A percentile compares a stretch with the other conserved stretches of the same genome.
Conservation (phyloP, 2,329 filamentous ascomycete species). For the Nannizziopsis barbatae region DNA sequence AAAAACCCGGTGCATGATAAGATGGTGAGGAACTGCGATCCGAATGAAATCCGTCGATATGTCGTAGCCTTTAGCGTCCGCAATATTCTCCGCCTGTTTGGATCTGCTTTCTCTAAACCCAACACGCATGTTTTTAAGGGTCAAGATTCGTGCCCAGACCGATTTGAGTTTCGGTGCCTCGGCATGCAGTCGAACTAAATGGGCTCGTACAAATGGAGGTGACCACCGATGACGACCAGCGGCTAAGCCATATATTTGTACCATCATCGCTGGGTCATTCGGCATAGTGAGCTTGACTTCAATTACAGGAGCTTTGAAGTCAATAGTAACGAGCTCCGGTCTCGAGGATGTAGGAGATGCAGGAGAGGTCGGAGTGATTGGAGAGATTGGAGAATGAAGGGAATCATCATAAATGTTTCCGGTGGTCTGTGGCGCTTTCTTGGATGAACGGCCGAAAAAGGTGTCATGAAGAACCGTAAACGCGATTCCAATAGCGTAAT, state of each 20-base stretch:
- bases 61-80: constrained; percentile 74
- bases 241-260: constrained; percentile 75
- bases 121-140: constrained; percentile 66
- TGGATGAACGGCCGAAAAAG: constrained; percentile 32
- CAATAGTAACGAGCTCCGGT: constrained; percentile 63
- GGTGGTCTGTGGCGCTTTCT: neutral
- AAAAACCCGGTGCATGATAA: constrained; percentile 80
- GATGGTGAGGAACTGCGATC: constrained; percentile 77
- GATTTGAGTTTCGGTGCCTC: constrained; percentile 71
- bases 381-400: neutral
- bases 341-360: constrained; percentile 16
- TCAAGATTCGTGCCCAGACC: constrained; percentile 78
- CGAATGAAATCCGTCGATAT: constrained; percentile 75
- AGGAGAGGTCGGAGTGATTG: no score
- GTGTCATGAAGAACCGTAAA: constrained; percentile 61
- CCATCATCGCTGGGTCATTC: constrained; percentile 77
- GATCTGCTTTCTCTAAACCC: constrained; percentile 68
- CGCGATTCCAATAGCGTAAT: constrained; percentile 81
- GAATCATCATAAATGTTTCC: neutral
- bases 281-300: constrained; percentile 87
- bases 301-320: constrained; percentile 68
- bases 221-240: constrained; percentile 79
- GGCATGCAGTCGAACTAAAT: constrained; percentile 72
- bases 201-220: constrained; percentile 65
- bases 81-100: constrained; percentile 50